These are phyloP conservation scores for Coemansia erecta DNA, from an alignment of 192 early-diverging fungal species.

Conservation along the genomic window DNA sequence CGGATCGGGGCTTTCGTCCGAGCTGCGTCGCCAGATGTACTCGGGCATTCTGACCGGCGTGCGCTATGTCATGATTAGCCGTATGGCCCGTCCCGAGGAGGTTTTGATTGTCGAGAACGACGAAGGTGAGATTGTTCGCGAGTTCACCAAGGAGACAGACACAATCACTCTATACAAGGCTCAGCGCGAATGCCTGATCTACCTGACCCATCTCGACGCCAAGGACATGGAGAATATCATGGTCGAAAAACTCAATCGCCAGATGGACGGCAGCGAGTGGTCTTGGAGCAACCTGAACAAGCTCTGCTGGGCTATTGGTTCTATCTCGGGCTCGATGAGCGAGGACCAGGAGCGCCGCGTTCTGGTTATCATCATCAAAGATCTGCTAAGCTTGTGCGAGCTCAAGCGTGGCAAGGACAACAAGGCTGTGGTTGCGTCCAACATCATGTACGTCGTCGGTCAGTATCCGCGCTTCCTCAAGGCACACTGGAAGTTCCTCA, in stretches of 20 bases:
- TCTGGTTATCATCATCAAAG: slow-evolving; percentile 98
- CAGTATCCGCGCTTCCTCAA: slow-evolving; percentile 99
- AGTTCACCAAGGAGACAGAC: slow-evolving; percentile 95
- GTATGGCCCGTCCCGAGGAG: slow-evolving; percentile 99
- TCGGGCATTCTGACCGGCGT: slow-evolving; percentile 78
- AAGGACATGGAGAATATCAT: slow-evolving; percentile 95
- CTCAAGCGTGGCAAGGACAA: slow-evolving; percentile 99
- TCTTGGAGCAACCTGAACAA: slow-evolving; percentile 97
- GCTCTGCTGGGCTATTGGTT: slow-evolving; percentile 99
- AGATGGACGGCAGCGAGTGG: slow-evolving; percentile 98
- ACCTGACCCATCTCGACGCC: slow-evolving; percentile 94
- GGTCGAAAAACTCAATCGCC: slow-evolving; percentile 85
- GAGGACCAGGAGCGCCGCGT: slow-evolving; percentile 97
- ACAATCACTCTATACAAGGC: slow-evolving; percentile 98
- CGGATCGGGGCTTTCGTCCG: slow-evolving; percentile 23
- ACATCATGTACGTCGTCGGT: slow-evolving; percentile 99
- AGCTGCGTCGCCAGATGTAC: slow-evolving; percentile 79
- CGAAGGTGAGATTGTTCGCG: slow-evolving; percentile 98
- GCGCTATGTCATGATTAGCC: slow-evolving; percentile 95
- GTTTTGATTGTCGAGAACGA: slow-evolving; percentile 98
- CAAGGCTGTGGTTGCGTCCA: slow-evolving; percentile 98
- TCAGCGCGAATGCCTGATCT: slow-evolving; percentile 96
- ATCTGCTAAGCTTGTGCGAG: slow-evolving; percentile 90
- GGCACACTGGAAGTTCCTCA: slow-evolving; percentile 99
- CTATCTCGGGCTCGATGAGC: slow-evolving; percentile 94